Evolutionary conservation across 768 basidiomycete genomes (phyloP).

Genomic region (Lentinus brumalis): DNA sequence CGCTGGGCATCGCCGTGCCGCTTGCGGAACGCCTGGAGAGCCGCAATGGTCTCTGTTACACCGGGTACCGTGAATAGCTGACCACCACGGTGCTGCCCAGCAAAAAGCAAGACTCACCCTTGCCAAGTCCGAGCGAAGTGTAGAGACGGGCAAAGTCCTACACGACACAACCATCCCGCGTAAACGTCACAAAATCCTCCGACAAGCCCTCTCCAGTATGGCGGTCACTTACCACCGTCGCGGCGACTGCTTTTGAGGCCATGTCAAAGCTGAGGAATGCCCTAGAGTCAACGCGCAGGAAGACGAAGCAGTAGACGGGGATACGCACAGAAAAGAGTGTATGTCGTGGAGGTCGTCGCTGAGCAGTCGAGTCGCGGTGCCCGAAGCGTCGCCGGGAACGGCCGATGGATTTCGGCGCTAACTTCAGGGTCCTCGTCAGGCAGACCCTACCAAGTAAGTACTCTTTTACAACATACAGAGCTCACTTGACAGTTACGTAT

Average conservation of each 20-base stretch:
- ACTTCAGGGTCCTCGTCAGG: not conserved
- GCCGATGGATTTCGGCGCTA: constrained; percentile 16
- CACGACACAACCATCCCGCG: constrained; percentile 6
- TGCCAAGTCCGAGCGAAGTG: constrained; percentile 79
- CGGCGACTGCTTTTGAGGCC: constrained; percentile 73
- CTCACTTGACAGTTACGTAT: too few relatives aligned
- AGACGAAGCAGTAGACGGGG: not conserved
- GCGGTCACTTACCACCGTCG: constrained; percentile 48
- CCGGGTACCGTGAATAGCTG: not conserved
- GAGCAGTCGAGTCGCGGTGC: constrained; percentile 15
- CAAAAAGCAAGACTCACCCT: constrained; percentile 55
- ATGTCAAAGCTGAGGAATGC: constrained; percentile 35
- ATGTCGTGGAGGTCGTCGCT: constrained; percentile 20
- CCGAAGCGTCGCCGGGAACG: constrained; percentile 22
- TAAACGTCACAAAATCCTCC: constrained; percentile 10
- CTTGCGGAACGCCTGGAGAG: constrained; percentile 95
- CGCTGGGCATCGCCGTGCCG: constrained; percentile 89
- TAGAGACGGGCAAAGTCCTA: constrained; percentile 88
- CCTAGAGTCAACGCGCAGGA: not conserved
- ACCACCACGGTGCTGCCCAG: not conserved
- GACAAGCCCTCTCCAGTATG: not conserved
- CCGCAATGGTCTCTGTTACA: constrained; percentile 77
- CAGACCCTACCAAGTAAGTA: too few relatives aligned
- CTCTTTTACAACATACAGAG: too few relatives aligned
- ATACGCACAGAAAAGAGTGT: constrained; percentile 21